Conservation (phyloP, 352 stramenopile species). For the Phytophthora citrophthora region DNA sequence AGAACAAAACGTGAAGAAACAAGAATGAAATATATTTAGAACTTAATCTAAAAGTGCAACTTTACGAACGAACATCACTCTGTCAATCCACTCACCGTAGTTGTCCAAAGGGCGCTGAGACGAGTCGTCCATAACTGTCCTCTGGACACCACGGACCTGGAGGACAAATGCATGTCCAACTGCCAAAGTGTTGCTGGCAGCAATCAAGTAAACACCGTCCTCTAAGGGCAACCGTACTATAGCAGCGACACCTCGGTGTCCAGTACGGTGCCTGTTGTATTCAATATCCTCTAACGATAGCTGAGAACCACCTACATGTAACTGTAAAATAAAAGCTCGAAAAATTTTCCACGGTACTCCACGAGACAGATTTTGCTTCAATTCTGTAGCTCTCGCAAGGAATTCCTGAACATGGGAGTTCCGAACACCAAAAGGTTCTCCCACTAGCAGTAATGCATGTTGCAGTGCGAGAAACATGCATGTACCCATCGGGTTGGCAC, state of each 20-base stretch:
- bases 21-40: slow-evolving; percentile 4
- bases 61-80: background rate
- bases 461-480: slow-evolving; percentile 2
- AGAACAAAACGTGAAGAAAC: background rate
- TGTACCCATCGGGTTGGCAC: no score
- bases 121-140: no score
- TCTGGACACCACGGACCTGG: no score
- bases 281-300: background rate
- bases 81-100: slow-evolving; percentile 16
- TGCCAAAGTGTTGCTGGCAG: slow-evolving; percentile 8
- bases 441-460: background rate
- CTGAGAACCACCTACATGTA: background rate
- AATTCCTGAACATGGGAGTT: background rate
- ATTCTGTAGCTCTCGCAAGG: background rate
- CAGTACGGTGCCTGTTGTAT: slow-evolving; percentile 3
- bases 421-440: background rate
- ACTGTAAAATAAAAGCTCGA: slow-evolving; percentile 4
- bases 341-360: slow-evolving; percentile 4
- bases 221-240: slow-evolving; percentile 4
- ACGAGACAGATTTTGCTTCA: background rate
- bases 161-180: background rate
- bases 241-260: slow-evolving; percentile 2
- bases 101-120: background rate
- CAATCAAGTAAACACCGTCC: slow-evolving; percentile 9
- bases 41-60: slow-evolving; percentile 8